Evolutionary conservation across 495 filamentous ascomycete genomes (phyloP).

Genomic region (Astrothelium subdiscretum): DNA sequence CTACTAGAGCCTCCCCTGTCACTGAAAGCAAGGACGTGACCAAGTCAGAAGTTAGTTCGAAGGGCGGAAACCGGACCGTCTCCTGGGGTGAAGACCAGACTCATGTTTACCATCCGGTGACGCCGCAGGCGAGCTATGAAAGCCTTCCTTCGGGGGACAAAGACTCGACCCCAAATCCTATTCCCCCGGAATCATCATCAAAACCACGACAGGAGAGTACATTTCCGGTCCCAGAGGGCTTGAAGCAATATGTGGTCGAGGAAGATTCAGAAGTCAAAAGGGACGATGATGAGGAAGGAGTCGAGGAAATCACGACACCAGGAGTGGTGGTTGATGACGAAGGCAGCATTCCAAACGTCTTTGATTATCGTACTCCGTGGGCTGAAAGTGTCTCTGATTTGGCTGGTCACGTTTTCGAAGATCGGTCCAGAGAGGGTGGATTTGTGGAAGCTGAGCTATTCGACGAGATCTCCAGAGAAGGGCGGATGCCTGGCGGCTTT

Average conservation of each 20-base stretch:
- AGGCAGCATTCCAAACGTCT: not conserved
- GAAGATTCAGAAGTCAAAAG: not conserved
- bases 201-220: not conserved
- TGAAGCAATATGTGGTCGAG: not conserved
- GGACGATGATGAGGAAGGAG: slow-evolving; percentile 7
- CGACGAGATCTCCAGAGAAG: slow-evolving; percentile 8
- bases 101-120: slow-evolving; percentile 25
- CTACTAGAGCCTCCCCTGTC: not conserved
- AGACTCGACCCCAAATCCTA: not conserved
- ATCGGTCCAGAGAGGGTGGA: slow-evolving; percentile 11
- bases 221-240: not conserved
- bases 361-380: slow-evolving; percentile 16
- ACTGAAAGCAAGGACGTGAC: not conserved
- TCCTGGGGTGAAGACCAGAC: slow-evolving; percentile 31
- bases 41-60: not conserved
- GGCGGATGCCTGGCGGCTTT: slow-evolving; percentile 21
- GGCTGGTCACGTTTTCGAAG: slow-evolving; percentile 2
- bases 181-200: not conserved
- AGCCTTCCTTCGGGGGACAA: slow-evolving; percentile 6
- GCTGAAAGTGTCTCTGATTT: slow-evolving; percentile 21
- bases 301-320: slow-evolving; percentile 10
- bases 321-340: slow-evolving; percentile 12
- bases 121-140: slow-evolving; percentile 26
- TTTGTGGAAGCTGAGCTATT: slow-evolving; percentile 21
- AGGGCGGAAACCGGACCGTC: slow-evolving; percentile 15